Evolutionary conservation across 129 eudicot genomes (phyloP), one percentile per base, ranked within the genome.

Genomic region (Chrysanthemum makinoi): DNA sequence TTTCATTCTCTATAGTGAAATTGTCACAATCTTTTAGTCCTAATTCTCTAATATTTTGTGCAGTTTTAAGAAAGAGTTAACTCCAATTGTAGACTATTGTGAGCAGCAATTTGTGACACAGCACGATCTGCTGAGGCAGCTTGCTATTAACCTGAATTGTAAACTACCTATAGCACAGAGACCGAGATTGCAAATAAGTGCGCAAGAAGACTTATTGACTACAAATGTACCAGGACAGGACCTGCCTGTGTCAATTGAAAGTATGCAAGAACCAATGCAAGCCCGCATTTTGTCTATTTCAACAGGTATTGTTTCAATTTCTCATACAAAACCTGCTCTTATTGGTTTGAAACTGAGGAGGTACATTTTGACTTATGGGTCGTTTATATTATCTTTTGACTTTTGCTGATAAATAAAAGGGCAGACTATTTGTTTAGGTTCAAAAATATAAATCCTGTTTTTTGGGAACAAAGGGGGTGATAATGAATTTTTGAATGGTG

Each of bases 121-220:
- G 8, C 92, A 83, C 11, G 88, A 79, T 76, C 70, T 86, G 70
- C 79, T 75, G 68, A 86, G 88, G 72, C 82, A 86, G 66, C 79
- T 86, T 68, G 83, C 86, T 17, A 83, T 83, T 51, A 51, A 81
- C 73, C 68, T 63, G 49, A 68, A 75, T 69, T 66, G 75, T 74
- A 71, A 83, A 76, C 66, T 39, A 66, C 66, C 84, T 2, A 24
- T 83, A 60, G 55, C 64, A 56, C 51, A 69, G 54, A 78, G 86
- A 70, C 70, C 14, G 51, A 81, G 86, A 76, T 46, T 86, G 55
- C 67, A 80, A 43, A 70, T 81, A 22, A 52, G 57, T 52, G 57
- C 18, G 17, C 17, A 52, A 12, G 17, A 52, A 12, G 57, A 52
- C 57, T 12, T 8, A 52, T 52, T 59, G 43, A 59, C 11, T n/a